Evolutionary conservation across 352 stramenopile genomes (phyloP).

Genomic region (Phytophthora capsici): DNA sequence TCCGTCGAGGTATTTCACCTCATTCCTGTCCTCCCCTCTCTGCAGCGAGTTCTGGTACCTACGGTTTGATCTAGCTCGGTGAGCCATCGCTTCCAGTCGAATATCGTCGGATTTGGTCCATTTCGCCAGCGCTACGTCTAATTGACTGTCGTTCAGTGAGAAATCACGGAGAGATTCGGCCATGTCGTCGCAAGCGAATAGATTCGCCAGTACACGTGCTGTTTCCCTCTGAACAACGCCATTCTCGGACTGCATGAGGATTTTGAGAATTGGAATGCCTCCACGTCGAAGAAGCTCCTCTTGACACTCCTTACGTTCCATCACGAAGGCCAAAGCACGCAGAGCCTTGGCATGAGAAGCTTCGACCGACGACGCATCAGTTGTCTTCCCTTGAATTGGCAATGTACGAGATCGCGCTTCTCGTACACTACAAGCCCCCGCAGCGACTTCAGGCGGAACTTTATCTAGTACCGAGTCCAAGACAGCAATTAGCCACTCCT

Average conservation of each 20-base stretch:
- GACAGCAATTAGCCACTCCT: constrained; percentile 81
- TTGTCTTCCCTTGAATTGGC: constrained; percentile 47
- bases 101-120: constrained; percentile 59
- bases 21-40: constrained; percentile 5
- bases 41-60: constrained; percentile 49
- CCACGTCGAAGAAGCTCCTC: constrained; percentile 56
- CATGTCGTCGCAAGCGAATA: constrained; percentile 67
- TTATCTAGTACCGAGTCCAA: constrained; percentile 69
- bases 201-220: constrained; percentile 66
- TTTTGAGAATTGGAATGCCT: constrained; percentile 62
- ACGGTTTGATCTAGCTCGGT: constrained; percentile 64
- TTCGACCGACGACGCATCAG: constrained; percentile 40
- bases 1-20: constrained; percentile 72
- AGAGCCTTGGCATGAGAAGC: constrained; percentile 66
- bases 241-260: constrained; percentile 52
- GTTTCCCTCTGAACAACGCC: constrained; percentile 61
- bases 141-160: constrained; percentile 40
- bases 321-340: constrained; percentile 66
- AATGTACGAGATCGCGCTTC: constrained; percentile 66
- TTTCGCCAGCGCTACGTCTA: constrained; percentile 46
- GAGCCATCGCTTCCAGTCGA: constrained; percentile 55
- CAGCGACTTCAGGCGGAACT: constrained; percentile 52
- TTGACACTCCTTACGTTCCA: constrained; percentile 61
- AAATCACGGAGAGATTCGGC: constrained; percentile 43
- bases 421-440: constrained; percentile 61